Conservation (phyloP, 2,329 filamentous ascomycete species). For the Furcasterigmium furcatum region DNA sequence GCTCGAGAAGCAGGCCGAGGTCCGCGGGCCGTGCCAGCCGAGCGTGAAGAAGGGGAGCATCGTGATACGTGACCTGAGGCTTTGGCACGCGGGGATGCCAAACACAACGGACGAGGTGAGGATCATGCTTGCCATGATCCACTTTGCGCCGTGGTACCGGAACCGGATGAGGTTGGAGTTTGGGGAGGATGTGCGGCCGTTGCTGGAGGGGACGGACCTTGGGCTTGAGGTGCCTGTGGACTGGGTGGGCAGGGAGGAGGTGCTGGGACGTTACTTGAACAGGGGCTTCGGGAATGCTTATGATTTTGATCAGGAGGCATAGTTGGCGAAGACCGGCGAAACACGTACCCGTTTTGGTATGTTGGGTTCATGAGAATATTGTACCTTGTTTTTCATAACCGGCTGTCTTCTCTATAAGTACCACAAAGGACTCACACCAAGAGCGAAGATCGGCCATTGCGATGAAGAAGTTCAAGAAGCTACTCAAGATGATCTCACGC, state of each 20-base stretch:
- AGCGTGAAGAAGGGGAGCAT: conserved; percentile 50
- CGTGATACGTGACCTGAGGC: conserved; percentile 54
- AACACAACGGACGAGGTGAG: conserved; percentile 47
- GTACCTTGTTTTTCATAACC: too few relatives aligned
- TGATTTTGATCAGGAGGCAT: conserved; percentile 52
- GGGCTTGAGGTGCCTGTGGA: conserved; percentile 47
- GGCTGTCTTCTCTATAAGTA: too few relatives aligned
- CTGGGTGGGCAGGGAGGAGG: conserved; percentile 40
- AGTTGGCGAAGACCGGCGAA: too few relatives aligned
- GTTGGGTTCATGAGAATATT: too few relatives aligned
- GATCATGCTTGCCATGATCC: conserved; percentile 59
- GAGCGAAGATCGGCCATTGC: too few relatives aligned
- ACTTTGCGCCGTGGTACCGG: conserved; percentile 55
- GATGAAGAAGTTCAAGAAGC: too few relatives aligned
- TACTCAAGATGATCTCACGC: too few relatives aligned
- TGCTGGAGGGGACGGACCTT: conserved; percentile 32
- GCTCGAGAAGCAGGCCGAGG: conserved; percentile 30
- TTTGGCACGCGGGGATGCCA: conserved; percentile 64
- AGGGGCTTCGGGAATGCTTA: conserved; percentile 60
- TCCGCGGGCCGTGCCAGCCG: conserved; percentile 45
- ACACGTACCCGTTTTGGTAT: too few relatives aligned
- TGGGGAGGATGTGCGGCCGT: conserved; percentile 41
- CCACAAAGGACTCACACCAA: too few relatives aligned
- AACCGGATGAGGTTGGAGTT: conserved; percentile 56
- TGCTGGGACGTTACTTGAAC: conserved; percentile 46